phyloP scores from a whole-genome alignment of 108 stramenopile genomes.

The Skeletonema menzelii region DNA sequence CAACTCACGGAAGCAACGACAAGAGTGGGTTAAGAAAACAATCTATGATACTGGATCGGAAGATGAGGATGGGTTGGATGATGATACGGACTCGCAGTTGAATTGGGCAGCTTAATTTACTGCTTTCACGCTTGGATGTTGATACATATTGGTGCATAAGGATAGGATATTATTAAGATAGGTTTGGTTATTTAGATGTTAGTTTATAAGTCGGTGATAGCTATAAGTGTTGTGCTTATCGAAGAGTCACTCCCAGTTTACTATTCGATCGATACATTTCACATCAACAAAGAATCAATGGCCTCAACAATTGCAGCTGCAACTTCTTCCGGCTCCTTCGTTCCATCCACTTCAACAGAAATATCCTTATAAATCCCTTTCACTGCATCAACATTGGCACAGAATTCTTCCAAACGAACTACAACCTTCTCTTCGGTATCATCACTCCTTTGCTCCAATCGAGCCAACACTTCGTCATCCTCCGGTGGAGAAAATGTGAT shows the following conservation, averaged over 20 bases:
- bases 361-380: constrained; percentile 74
- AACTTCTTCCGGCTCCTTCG: constrained; percentile 62
- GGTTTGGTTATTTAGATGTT: too few relatives aligned
- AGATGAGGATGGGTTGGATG: not conserved
- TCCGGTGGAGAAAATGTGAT: constrained; percentile 94
- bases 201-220: too few relatives aligned
- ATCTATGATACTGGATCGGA: constrained; percentile 1
- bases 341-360: constrained; percentile 79
- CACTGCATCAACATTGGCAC: constrained; percentile 85
- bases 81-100: constrained; percentile 2
- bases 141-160: too few relatives aligned
- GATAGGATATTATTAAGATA: too few relatives aligned
- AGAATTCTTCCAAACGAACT: constrained; percentile 89
- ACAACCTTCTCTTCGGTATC: constrained; percentile 97
- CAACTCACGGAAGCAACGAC: not conserved
- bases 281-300: constrained; percentile 36
- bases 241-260: too few relatives aligned
- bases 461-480: constrained; percentile 66
- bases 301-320: constrained; percentile 39
- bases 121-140: too few relatives aligned
- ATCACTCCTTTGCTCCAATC: constrained; percentile 90
- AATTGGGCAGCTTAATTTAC: not conserved
- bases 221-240: too few relatives aligned
- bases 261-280: not conserved
- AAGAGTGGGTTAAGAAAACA: not conserved